These are phyloP conservation scores for Salix viminalis DNA, from an alignment of 345 rosid species.

Conservation along the genomic window DNA sequence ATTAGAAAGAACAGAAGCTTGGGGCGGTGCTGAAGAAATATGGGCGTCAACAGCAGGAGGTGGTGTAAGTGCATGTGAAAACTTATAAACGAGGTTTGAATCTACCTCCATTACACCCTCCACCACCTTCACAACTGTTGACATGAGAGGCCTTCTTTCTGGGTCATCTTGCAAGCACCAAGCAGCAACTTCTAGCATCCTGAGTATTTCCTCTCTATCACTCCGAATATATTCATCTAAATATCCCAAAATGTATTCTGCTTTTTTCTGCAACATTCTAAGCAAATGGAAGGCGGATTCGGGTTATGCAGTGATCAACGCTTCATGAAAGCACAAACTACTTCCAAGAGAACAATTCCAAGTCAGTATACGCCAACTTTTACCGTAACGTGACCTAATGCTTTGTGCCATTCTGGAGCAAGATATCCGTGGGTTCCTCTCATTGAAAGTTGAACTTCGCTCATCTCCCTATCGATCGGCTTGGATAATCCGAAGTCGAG, in stretches of 20 bases:
- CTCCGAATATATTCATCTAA: neutral
- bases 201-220: neutral
- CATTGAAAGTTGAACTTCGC: neutral
- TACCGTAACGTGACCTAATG: neutral
- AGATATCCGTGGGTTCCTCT: constrained; percentile 18
- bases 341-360: constrained; percentile 8
- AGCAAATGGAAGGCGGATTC: neutral
- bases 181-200: neutral
- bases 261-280: neutral
- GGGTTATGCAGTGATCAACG: neutral
- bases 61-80: neutral
- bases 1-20: neutral
- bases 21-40: neutral
- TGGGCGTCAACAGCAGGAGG: neutral
- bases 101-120: neutral
- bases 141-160: neutral
- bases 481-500: constrained; percentile 16
- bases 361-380: constrained; percentile 7
- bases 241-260: neutral
- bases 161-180: constrained; percentile 3
- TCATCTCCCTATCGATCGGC: neutral
- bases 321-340: neutral
- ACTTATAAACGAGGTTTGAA: neutral
- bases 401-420: constrained; percentile 13
- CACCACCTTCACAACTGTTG: neutral